Percentiles rank a stretch among this genome's conserved stretches.
These are phyloP conservation scores for Tolypocladium sp. DNA, from an alignment of 2,329 filamentous ascomycete species.

Conservation along the genomic window DNA sequence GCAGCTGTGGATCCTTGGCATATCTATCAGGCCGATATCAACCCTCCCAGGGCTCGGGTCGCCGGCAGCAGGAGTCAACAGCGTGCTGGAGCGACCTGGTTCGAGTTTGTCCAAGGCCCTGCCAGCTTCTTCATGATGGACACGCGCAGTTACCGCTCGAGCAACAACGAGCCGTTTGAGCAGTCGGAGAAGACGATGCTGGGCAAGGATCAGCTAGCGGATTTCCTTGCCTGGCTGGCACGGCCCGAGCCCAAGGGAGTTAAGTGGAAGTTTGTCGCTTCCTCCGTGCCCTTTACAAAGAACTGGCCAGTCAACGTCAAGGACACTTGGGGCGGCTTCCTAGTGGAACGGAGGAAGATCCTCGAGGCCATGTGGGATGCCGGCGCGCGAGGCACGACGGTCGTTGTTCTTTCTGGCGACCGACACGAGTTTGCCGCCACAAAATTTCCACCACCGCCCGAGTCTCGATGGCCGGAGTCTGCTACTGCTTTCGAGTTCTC, in stretches of 20 bases:
- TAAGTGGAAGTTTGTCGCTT: slow-evolving; percentile 88
- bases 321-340: slow-evolving; percentile 92
- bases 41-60: slow-evolving; percentile 61
- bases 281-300: slow-evolving; percentile 90
- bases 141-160: slow-evolving; percentile 77
- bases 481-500: slow-evolving; percentile 82
- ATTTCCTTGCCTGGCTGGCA: slow-evolving; percentile 69
- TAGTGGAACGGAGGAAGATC: slow-evolving; percentile 67
- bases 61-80: slow-evolving; percentile 28
- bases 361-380: slow-evolving; percentile 91
- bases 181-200: slow-evolving; percentile 76
- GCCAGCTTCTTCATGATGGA: slow-evolving; percentile 93
- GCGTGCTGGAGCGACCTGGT: slow-evolving; percentile 63
- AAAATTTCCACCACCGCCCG: slow-evolving; percentile 55
- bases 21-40: slow-evolving; percentile 76
- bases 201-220: slow-evolving; percentile 65
- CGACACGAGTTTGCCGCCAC: slow-evolving; percentile 97
- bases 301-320: slow-evolving; percentile 86
- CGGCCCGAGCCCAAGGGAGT: slow-evolving; percentile 67
- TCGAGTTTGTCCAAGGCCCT: slow-evolving; percentile 80
- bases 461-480: slow-evolving; percentile 51
- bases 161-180: slow-evolving; percentile 49
- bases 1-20: slow-evolving; percentile 77
- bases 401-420: slow-evolving; percentile 82
- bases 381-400: slow-evolving; percentile 63